Percentiles rank a stretch among this genome's conserved stretches.
Conservation (phyloP, 192 early-diverging fungal species). For the Dissophora ornata region DNA sequence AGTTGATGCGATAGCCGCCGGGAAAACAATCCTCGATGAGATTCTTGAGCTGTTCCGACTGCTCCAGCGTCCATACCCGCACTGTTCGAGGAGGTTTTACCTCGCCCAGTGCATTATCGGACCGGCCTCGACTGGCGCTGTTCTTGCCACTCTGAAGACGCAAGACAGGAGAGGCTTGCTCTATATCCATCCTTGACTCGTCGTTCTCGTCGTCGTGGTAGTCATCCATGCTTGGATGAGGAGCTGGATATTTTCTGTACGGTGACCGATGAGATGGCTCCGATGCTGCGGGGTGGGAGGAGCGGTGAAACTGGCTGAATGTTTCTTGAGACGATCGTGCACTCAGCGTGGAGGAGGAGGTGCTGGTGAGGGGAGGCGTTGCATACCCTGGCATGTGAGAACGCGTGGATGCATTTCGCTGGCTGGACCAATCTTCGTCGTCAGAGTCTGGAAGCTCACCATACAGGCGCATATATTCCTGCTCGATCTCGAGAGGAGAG, state of each 20-base stretch:
- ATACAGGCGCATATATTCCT: conserved; percentile 49
- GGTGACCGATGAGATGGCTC: conserved; percentile 1
- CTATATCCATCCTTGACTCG: conserved; percentile 8
- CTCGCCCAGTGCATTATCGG: conserved; percentile 6
- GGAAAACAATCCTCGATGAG: conserved; percentile 53
- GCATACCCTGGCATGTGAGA: neutral
- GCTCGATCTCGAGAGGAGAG: conserved; percentile 28
- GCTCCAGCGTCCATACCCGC: conserved; percentile 41
- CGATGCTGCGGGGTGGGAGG: neutral
- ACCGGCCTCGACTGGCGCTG: neutral
- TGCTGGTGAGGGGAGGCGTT: conserved; percentile 14
- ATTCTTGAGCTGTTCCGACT: conserved; percentile 50
- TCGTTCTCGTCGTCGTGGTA: conserved; percentile 14
- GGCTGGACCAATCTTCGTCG: conserved; percentile 10
- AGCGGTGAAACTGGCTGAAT: neutral
- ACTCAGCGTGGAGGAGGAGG: conserved; percentile 23
- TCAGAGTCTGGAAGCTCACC: conserved; percentile 39
- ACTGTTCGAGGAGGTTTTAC: conserved; percentile 45
- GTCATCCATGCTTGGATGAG: neutral
- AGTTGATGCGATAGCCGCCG: conserved; percentile 50
- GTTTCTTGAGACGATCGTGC: conserved; percentile 28
- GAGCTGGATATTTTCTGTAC: neutral
- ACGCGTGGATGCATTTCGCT: neutral
- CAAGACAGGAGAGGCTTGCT: neutral
- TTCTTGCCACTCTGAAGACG: conserved; percentile 15